phyloP scores from a whole-genome alignment of 768 basidiomycete genomes.

The Podaxis sp. region DNA sequence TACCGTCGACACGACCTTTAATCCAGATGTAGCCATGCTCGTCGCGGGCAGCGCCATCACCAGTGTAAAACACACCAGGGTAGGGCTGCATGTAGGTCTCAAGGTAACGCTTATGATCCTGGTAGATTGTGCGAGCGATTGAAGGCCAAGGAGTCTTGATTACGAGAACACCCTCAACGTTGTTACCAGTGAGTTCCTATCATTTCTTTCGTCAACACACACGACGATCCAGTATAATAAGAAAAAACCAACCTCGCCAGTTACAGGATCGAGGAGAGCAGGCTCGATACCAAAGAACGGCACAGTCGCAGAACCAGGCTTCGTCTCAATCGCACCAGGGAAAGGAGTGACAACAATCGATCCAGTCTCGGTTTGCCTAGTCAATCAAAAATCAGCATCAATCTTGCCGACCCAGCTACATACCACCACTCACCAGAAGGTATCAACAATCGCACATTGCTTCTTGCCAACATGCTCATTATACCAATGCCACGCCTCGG shows the following conservation, averaged over 20 bases:
- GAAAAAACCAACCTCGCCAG: slow-evolving; percentile 51
- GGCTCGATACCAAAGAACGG: slow-evolving; percentile 97
- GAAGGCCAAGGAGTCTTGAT: slow-evolving; percentile 91
- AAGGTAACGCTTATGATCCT: slow-evolving; percentile 81
- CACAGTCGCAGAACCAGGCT: slow-evolving; percentile 94
- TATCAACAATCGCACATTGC: slow-evolving; percentile 93
- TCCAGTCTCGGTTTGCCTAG: slow-evolving; percentile 96
- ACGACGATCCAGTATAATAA: not conserved
- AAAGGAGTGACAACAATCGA: slow-evolving; percentile 93
- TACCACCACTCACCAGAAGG: slow-evolving; percentile 58
- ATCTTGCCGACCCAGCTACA: slow-evolving; percentile 10
- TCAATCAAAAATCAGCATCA: slow-evolving; percentile 6
- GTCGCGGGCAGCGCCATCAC: slow-evolving; percentile 93
- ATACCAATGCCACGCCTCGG: slow-evolving; percentile 99
- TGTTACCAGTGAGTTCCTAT: slow-evolving; percentile 68
- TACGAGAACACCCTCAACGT: slow-evolving; percentile 87
- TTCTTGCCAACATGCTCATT: slow-evolving; percentile 88
- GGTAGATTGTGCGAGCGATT: slow-evolving; percentile 88
- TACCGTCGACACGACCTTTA: slow-evolving; percentile 91
- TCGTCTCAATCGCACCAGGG: slow-evolving; percentile 93
- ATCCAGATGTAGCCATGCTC: slow-evolving; percentile 99
- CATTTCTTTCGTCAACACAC: not conserved
- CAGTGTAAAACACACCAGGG: slow-evolving; percentile 93
- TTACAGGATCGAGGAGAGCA: slow-evolving; percentile 80
- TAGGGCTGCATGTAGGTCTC: slow-evolving; percentile 67